Conservation (phyloP, 2,329 filamentous ascomycete species). For the Sporothrix inflata region DNA sequence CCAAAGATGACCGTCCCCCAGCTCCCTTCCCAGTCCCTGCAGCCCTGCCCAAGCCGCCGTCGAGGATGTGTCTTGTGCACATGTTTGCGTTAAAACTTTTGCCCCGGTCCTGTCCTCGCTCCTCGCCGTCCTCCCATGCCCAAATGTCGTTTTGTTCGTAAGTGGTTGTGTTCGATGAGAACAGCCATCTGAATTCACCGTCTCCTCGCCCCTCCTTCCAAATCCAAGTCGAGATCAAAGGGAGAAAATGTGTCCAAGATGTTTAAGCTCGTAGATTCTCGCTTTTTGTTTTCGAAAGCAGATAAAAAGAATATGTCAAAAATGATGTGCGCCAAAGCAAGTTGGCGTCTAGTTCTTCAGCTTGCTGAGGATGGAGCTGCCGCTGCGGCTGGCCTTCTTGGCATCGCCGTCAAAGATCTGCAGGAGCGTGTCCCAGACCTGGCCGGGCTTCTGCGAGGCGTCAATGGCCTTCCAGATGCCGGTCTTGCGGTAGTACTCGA, state of each 20-base stretch:
- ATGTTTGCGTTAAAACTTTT: constrained; percentile 7
- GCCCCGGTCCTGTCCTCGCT: background rate
- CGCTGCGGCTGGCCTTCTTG: constrained; percentile 47
- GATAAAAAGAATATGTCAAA: background rate
- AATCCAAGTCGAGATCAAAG: background rate
- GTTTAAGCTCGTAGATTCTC: constrained; percentile 9
- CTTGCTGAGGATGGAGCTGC: constrained; percentile 50
- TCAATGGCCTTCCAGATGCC: constrained; percentile 97
- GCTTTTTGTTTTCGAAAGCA: constrained; percentile 8
- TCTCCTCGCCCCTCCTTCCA: background rate
- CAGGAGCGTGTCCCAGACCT: constrained; percentile 93
- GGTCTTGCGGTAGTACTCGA: constrained; percentile 94
- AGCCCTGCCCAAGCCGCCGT: background rate
- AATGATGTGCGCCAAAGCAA: too few relatives aligned
- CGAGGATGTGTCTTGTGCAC: background rate
- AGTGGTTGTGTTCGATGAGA: background rate
- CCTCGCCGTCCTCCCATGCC: background rate
- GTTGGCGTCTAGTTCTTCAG: constrained; percentile 36
- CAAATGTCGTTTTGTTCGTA: constrained; percentile 18
- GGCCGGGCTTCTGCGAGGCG: constrained; percentile 91
- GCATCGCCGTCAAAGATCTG: constrained; percentile 75
- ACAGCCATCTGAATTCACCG: background rate
- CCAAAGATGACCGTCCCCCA: background rate
- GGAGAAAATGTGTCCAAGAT: background rate
- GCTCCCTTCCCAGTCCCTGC: background rate